phyloP scores from a whole-genome alignment of 1,284 basidiomycete genomes.

The Boletus smithii region DNA sequence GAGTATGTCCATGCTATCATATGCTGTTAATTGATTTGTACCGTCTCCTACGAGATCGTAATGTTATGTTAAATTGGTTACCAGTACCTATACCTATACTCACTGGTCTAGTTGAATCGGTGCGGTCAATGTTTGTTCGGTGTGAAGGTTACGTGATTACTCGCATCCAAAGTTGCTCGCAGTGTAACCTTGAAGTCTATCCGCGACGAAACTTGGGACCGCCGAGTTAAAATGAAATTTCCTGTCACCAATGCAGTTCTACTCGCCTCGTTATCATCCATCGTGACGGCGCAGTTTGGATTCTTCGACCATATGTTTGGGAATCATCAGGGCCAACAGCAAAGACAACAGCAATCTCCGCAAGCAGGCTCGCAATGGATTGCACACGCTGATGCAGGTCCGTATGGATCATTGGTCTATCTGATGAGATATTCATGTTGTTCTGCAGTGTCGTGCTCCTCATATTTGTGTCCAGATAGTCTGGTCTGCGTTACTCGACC shows the following conservation, averaged over 20 bases:
- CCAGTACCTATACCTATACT: too few species aligned
- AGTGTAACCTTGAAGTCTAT: background rate
- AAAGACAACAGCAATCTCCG: constrained; percentile 25
- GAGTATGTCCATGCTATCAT: constrained; percentile 29
- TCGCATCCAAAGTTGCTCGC: background rate
- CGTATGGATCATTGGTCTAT: constrained; percentile 6
- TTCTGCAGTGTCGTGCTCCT: constrained; percentile 51
- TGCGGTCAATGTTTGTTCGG: too few species aligned
- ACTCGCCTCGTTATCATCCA: constrained; percentile 21
- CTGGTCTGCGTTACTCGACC: constrained; percentile 54
- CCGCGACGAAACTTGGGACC: background rate
- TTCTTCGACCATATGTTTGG: constrained; percentile 40
- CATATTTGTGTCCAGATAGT: constrained; percentile 61
- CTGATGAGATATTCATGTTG: background rate
- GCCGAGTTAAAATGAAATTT: constrained; percentile 19
- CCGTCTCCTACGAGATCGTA: constrained; percentile 27
- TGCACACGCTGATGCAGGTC: constrained; percentile 32
- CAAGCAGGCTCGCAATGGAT: constrained; percentile 32
- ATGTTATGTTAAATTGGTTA: constrained; percentile 29
- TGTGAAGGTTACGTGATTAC: constrained; percentile 18
- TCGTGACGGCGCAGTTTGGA: constrained; percentile 34
- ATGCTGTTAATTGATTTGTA: constrained; percentile 36
- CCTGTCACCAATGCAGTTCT: constrained; percentile 9
- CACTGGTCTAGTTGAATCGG: too few species aligned
- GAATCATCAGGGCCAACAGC: constrained; percentile 31